Evolutionary conservation across 2,329 filamentous ascomycete genomes (phyloP), one percentile per base, ranked within the genome.

Genomic region (Ascochyta koolunga): DNA sequence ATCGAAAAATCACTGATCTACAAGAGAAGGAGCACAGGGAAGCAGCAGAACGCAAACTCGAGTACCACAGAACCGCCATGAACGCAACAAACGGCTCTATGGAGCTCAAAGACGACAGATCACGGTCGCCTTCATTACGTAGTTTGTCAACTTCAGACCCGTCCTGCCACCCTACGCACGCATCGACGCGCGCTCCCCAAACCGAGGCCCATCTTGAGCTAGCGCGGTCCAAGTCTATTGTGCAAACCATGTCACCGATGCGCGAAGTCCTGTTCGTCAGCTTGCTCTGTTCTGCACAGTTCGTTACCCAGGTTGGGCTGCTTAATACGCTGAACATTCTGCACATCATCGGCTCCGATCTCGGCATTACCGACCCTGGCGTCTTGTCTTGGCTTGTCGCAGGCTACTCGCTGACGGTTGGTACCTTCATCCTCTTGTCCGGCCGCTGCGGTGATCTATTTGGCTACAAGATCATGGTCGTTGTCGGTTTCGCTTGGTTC

Each of bases 401-500:
- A 11, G 77, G 76, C 10, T 83, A 80, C 63, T 76, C 75, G 35
- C 69, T 83, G 36, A 80, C 79, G 0, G 76, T 79, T 2, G 80
- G 81, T 10, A 81, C 78, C 4, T 82, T 82, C 61, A 81, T 83
- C 45, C 72, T 83, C 8, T 62, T 80, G 3, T 76, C 79, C 1
- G 81, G 80, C 0, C 74, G 80, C 3, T 71, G 82, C 2, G 80
- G 80, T 11, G 80, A 82, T 64, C 56, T 81, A 25, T 82, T 78
- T 51, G 81, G 81, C 6, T 78, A 81, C 64, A 81, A 80, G 65
- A 71, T 64, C 4, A 72, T 83, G 53, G 76, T 83, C 52, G 62
- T 83, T 21, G 65, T 79, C 25, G 82, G 81, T 0, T 82, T 77
- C 54, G 41, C 69, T 32, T 83, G 81, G 80, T 80, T 82, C 54